Base-by-base conservation (phyloP, 164 flowering plant genomes). In the Nymphaea colorata region DNA sequence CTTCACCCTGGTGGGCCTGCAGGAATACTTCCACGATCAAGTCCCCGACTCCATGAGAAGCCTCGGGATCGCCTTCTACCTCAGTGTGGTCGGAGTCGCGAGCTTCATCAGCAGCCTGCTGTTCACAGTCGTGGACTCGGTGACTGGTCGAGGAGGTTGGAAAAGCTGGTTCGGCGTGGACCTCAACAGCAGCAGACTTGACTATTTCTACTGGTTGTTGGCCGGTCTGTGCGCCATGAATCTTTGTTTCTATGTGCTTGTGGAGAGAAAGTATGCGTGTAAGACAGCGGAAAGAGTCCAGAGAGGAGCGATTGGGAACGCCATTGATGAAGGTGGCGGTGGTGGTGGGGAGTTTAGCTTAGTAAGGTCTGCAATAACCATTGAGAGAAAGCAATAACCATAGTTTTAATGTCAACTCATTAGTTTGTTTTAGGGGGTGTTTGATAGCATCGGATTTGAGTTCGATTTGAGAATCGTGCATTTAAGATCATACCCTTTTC, bases 11-110 rank as follows among this genome's bases (percentile, higher is more conserved):
- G 89, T 89, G n/a, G 93, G 96, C 2, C 71, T 90, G 70, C 93
- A 86, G 67, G 92, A 90, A 78, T 88, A 82, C 69, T 90, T 87
- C 70, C 88, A 90, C 64, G 90, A 84, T 45, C 83, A 88, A 76
- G 86, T 86, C 11, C 91, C 93, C 2, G 87, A 86, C 67, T 75
- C 76, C 0, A 82, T 88, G 90, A 82, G 88, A 72, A 90, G 94
- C 59, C 66, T 90, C 41, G 96, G 94, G 0, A 81, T 86, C 4
- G 91, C 89, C 0, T 74, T 88, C 36, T 90, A 85, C 69, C 78
- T 88, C 0, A 86, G 93, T 70, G 85, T 84, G 4, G 66, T 88
- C 43, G 93, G 93, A 8, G 82, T 70, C 6, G 79, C 82, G 10
- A 88, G 61, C 65, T 90, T 87, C 71, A 55, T 80, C 3, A 90